Evolutionary conservation across 345 rosid genomes (phyloP).

Genomic region (Eucalyptus viminalis): DNA sequence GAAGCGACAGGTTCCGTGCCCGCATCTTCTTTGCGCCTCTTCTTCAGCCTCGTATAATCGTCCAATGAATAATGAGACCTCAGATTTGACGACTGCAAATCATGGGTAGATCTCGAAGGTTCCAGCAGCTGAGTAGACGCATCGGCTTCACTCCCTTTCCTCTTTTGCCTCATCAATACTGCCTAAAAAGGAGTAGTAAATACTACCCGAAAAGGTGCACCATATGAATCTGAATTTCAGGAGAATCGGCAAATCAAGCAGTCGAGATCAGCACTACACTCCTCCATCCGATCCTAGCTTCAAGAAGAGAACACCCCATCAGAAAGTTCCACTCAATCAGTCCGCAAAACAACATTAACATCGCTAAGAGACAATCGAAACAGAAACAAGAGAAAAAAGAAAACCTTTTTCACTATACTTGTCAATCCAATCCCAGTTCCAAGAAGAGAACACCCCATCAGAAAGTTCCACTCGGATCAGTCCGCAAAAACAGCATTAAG

Average conservation of each 20-base stretch:
- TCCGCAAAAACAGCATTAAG: background rate
- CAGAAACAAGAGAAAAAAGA: background rate
- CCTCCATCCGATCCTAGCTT: background rate
- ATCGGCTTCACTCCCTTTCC: conserved; percentile 82
- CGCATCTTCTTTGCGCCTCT: conserved; percentile 70
- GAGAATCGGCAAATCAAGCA: background rate
- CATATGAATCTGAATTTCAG: background rate
- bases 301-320: background rate
- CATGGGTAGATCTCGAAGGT: conserved; percentile 11
- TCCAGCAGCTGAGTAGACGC: conserved; percentile 14
- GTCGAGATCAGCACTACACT: background rate
- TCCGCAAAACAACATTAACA: background rate
- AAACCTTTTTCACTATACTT: background rate
- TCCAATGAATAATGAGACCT: conserved; percentile 68
- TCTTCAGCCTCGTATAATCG: conserved; percentile 63
- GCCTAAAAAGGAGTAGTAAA: background rate
- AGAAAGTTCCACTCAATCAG: background rate
- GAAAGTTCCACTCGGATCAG: background rate
- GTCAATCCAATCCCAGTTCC: background rate
- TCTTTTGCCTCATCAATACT: conserved; percentile 76
- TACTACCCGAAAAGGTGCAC: background rate
- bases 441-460: background rate
- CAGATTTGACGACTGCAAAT: conserved; percentile 32
- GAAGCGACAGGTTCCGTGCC: conserved; percentile 37
- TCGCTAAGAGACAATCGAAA: background rate